phyloP scores from a whole-genome alignment of 1,139 yeast species.

The Oligophagozyma castellii region DNA sequence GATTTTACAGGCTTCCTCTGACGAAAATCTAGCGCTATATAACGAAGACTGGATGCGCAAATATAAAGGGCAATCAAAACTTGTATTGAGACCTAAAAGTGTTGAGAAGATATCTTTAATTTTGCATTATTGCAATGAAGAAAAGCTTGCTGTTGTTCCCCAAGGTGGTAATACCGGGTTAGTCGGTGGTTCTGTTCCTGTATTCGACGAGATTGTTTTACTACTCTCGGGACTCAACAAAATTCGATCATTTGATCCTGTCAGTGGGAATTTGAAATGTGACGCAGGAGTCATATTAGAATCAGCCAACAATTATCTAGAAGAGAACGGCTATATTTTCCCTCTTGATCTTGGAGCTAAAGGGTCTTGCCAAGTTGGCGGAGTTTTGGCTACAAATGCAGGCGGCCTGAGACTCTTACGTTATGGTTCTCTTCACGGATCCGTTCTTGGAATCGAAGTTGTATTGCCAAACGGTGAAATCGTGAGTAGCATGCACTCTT shows the following conservation, averaged over 20 bases:
- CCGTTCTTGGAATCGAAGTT: constrained; percentile 82
- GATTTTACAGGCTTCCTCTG: constrained; percentile 36
- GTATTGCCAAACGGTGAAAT: constrained; percentile 85
- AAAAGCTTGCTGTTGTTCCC: constrained; percentile 76
- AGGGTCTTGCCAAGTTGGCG: constrained; percentile 95
- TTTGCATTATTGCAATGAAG: constrained; percentile 67
- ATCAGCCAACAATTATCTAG: constrained; percentile 65
- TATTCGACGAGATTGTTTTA: constrained; percentile 78
- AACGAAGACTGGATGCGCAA: constrained; percentile 97
- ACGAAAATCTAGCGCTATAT: constrained; percentile 36
- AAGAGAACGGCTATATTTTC: constrained; percentile 76
- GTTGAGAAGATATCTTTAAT: constrained; percentile 69
- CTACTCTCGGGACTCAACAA: constrained; percentile 61
- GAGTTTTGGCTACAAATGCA: constrained; percentile 91
- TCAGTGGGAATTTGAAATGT: constrained; percentile 73
- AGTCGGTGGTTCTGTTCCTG: constrained; percentile 91
- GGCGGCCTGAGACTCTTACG: constrained; percentile 84
- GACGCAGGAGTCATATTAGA: constrained; percentile 91
- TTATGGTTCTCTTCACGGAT: constrained; percentile 88
- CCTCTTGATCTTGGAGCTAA: constrained; percentile 94
- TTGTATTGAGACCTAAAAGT: constrained; percentile 76
- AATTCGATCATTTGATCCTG: constrained; percentile 67
- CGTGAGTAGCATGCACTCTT: constrained; percentile 63
- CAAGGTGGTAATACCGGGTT: constrained; percentile 97
- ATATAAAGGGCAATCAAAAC: constrained; percentile 71